Conservation (phyloP, 371 early-diverging fungal genomes). For the Lichtheimia corymbifera region DNA sequence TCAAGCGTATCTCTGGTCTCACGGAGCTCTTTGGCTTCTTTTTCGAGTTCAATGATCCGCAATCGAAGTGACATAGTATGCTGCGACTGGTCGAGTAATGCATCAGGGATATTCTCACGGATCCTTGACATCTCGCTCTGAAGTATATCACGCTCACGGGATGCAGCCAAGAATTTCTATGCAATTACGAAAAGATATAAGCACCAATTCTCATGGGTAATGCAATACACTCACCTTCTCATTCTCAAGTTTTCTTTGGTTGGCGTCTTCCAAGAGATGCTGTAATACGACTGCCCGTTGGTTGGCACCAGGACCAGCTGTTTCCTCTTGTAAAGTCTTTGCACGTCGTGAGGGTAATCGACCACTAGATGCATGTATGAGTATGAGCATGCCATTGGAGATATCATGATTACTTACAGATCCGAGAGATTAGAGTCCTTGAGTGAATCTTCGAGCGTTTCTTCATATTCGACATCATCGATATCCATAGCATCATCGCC, state of each 20-base stretch:
- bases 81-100: constrained; percentile 33
- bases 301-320: constrained; percentile 40
- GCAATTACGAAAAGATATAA: neutral
- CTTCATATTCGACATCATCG: constrained; percentile 34
- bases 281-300: constrained; percentile 65
- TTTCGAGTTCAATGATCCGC: constrained; percentile 46
- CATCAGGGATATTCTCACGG: constrained; percentile 51
- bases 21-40: constrained; percentile 41
- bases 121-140: constrained; percentile 76
- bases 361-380: constrained; percentile 15
- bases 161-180: constrained; percentile 49
- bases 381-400: neutral
- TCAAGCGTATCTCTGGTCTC: constrained; percentile 32
- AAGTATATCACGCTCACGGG: constrained; percentile 67
- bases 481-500: constrained; percentile 40
- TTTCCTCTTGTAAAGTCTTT: constrained; percentile 58
- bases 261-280: constrained; percentile 73
- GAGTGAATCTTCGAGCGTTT: constrained; percentile 48
- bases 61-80: constrained; percentile 40
- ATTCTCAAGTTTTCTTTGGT: constrained; percentile 67
- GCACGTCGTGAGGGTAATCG: constrained; percentile 75
- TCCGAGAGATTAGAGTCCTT: constrained; percentile 57
- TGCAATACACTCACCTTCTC: constrained; percentile 49
- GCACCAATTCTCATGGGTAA: neutral
- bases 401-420: constrained; percentile 30